These are phyloP conservation scores for Epichloe hybrida DNA, from an alignment of 2,329 filamentous ascomycete genomes.

Conservation along the genomic window DNA sequence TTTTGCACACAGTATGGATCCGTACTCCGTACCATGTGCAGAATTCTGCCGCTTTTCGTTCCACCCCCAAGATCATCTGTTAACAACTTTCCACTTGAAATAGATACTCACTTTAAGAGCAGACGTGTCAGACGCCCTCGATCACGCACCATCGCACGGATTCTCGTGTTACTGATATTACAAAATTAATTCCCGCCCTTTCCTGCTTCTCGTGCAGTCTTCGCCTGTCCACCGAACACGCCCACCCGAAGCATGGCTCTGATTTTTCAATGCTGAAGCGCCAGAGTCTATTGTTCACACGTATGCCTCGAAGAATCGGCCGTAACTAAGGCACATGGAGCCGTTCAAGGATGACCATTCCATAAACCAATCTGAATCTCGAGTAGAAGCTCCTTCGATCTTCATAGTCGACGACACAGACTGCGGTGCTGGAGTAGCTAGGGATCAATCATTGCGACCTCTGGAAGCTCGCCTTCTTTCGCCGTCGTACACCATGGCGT, in stretches of 20 bases:
- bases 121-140: too few species aligned
- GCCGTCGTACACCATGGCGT: slow-evolving; percentile 6
- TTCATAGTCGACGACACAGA: slow-evolving; percentile 12
- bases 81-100: too few species aligned
- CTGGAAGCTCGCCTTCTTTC: slow-evolving; percentile 5
- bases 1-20: too few species aligned
- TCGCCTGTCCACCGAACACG: neutral
- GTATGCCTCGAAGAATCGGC: neutral
- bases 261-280: neutral
- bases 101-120: too few species aligned
- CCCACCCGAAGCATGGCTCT: neutral
- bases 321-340: slow-evolving; percentile 7
- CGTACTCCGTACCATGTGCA: too few species aligned
- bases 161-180: neutral
- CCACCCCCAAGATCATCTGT: too few species aligned
- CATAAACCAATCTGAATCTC: neutral
- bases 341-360: neutral
- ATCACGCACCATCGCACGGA: too few species aligned
- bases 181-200: neutral
- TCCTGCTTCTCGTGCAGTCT: neutral
- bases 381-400: slow-evolving; percentile 3
- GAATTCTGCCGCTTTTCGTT: too few species aligned
- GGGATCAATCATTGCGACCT: neutral
- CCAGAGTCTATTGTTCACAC: neutral
- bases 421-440: neutral